Conservation (phyloP, 2,329 filamentous ascomycete species). For the Colletotrichum musae region DNA sequence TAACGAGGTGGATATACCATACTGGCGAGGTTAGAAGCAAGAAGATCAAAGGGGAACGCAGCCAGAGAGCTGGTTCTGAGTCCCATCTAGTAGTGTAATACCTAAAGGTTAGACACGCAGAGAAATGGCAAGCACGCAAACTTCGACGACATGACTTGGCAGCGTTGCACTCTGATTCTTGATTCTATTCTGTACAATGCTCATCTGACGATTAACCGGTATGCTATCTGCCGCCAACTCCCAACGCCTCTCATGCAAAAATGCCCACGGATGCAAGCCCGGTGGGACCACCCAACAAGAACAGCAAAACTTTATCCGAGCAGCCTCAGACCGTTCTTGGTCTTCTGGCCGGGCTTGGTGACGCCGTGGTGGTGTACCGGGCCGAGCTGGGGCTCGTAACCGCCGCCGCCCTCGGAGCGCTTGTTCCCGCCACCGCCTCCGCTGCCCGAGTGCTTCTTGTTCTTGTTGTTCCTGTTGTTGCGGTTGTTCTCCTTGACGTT, state of each 20-base stretch:
- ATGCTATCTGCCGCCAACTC: constrained; percentile 20
- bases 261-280: neutral
- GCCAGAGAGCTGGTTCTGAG: constrained; percentile 7
- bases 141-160: neutral
- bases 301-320: constrained; percentile 64
- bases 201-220: constrained; percentile 3
- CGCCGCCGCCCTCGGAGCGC: constrained; percentile 52
- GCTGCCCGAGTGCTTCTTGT: constrained; percentile 43
- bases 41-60: neutral
- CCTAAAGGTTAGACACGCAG: constrained; percentile 21
- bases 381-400: constrained; percentile 67
- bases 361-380: constrained; percentile 66
- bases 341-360: constrained; percentile 75
- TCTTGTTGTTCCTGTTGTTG: constrained; percentile 50
- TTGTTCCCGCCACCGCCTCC: constrained; percentile 49
- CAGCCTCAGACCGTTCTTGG: constrained; percentile 75
- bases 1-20: constrained; percentile 37
- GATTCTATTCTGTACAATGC: constrained; percentile 6
- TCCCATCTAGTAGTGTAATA: constrained; percentile 9
- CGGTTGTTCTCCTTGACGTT: constrained; percentile 65
- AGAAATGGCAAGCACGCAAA: constrained; percentile 12
- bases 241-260: constrained; percentile 23
- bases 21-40: constrained; percentile 11
- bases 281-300: neutral
- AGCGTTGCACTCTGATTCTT: neutral